These are phyloP conservation scores for Pyrenopolyporus hunteri DNA, from an alignment of 495 filamentous ascomycete genomes.

Conservation along the genomic window DNA sequence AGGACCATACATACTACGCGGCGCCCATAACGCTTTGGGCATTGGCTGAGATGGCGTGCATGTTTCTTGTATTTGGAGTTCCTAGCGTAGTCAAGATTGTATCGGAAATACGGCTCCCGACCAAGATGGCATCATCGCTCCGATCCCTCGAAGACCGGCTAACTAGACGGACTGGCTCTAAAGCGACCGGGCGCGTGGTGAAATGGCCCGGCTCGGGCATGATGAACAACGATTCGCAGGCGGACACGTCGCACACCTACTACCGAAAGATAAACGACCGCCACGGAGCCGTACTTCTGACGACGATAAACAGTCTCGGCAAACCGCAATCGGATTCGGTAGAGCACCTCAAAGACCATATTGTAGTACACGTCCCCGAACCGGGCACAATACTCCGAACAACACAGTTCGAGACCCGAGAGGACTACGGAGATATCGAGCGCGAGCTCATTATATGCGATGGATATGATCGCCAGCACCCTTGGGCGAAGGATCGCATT, in stretches of 20 bases:
- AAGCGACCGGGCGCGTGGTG: background rate
- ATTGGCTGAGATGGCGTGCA: slow-evolving; percentile 42
- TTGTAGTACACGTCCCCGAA: slow-evolving; percentile 4
- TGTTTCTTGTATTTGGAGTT: slow-evolving; percentile 42
- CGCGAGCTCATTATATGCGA: slow-evolving; percentile 3
- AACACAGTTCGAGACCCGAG: slow-evolving; percentile 30
- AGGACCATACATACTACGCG: slow-evolving; percentile 31
- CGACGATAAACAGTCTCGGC: slow-evolving; percentile 23
- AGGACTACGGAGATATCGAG: slow-evolving; percentile 30
- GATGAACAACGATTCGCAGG: slow-evolving; percentile 15
- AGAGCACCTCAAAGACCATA: slow-evolving; percentile 34
- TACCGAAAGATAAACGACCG: slow-evolving; percentile 36
- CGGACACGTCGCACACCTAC: slow-evolving; percentile 23
- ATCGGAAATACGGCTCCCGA: slow-evolving; percentile 20
- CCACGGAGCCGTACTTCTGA: slow-evolving; percentile 26
- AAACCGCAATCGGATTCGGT: slow-evolving; percentile 33
- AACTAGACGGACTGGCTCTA: background rate
- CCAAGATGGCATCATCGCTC: slow-evolving; percentile 20
- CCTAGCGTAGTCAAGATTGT: slow-evolving; percentile 39
- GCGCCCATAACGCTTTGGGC: slow-evolving; percentile 40
- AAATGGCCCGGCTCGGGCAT: slow-evolving; percentile 28
- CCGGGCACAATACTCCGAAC: slow-evolving; percentile 34
- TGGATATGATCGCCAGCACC: slow-evolving; percentile 31
- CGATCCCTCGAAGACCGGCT: slow-evolving; percentile 14
- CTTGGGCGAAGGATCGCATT: slow-evolving; percentile 31